Evolutionary conservation across 345 rosid genomes (phyloP), one percentile per base, ranked within the genome.

Genomic region (Nasturtium officinale): DNA sequence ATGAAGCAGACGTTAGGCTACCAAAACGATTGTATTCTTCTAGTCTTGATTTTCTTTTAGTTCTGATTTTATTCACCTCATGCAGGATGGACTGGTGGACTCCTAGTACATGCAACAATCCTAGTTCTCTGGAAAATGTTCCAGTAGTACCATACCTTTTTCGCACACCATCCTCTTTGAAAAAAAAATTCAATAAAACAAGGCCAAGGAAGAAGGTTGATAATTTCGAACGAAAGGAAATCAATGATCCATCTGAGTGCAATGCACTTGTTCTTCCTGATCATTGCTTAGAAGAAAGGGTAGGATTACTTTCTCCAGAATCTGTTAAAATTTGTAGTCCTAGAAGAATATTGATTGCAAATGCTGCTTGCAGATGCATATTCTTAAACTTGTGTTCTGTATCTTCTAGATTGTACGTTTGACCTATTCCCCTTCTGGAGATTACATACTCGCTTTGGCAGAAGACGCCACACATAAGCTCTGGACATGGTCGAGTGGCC

Each of bases 71-170:
- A 32, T 66, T 72, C 65, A 21, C 56, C 12, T 61, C 40, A 37
- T 64, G 74, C 72, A 80, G 85, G 33, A 53, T 82, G 82, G 80
- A 67, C 20, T 80, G 78, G 83, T 79, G 85, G 83, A 65, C 45
- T 74, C 66, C 72, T 70, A 17, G 9, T 43, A 53, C 46, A 35
- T 67, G 61, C 67, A 77, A 53, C 46, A 43, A 56, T 64, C 13
- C 59, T 77, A 52, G 32, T 37, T 71, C 82, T 59, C 71, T 77
- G 42, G 72, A 80, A 60, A 53, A 74, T 64, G 17, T 77, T 48
- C 83, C 85, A 13, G 73, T 38, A 48, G 76, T 78, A 32, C 70
- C 71, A 42, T 61, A 77, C 58, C 78, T 82, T 82, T 79, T 38
- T 54, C 66, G 68, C 35, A 11, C 42, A 65, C 68, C 80, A 61